Conservation (phyloP, 2,329 filamentous ascomycete species). For the Trichoderma sp. region DNA sequence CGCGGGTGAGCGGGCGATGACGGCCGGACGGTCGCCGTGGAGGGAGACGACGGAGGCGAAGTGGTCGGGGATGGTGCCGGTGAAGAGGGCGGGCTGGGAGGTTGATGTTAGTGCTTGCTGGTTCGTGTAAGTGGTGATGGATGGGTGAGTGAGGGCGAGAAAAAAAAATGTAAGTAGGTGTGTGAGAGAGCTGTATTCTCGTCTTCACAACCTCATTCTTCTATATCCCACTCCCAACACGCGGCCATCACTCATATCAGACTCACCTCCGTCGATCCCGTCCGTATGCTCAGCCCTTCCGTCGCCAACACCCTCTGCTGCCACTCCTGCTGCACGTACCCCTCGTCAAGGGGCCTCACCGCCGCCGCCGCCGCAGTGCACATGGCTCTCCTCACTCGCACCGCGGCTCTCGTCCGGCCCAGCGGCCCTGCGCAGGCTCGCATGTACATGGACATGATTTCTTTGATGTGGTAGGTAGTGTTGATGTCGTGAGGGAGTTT, state of each 20-base stretch:
- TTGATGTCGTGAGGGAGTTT: background rate
- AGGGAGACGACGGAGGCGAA: slow-evolving; percentile 62
- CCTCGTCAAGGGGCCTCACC: background rate
- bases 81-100: slow-evolving; percentile 60
- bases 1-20: slow-evolving; percentile 49
- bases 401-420: background rate
- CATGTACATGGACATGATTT: background rate
- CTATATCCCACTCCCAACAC: background rate
- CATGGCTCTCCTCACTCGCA: background rate
- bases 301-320: slow-evolving; percentile 18
- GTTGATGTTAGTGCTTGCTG: background rate
- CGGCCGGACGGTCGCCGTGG: slow-evolving; percentile 61
- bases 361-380: background rate
- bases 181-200: too few species aligned
- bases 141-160: background rate
- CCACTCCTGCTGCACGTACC: background rate
- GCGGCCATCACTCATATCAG: too few species aligned
- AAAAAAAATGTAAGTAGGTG: background rate
- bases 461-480: background rate
- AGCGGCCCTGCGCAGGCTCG: background rate
- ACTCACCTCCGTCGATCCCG: slow-evolving; percentile 31
- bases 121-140: background rate
- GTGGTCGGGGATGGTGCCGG: slow-evolving; percentile 68
- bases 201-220: background rate
- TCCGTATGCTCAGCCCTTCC: slow-evolving; percentile 29